phyloP scores from a whole-genome alignment of 352 stramenopile species.

The Paralagenidium karlingii region DNA sequence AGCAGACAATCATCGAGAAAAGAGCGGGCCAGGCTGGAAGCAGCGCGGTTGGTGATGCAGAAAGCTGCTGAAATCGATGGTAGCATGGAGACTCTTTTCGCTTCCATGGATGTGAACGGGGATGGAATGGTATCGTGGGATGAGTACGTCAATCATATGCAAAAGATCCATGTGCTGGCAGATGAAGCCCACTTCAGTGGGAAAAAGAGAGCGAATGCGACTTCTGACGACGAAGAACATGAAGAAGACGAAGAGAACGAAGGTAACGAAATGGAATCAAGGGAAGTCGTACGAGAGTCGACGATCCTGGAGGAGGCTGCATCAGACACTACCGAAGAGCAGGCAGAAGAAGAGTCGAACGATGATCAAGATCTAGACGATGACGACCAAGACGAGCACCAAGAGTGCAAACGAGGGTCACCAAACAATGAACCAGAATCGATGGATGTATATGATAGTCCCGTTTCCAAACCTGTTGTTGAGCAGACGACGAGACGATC shows the following conservation, averaged over 20 bases:
- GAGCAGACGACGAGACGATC: too few relatives aligned
- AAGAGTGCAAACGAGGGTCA: background rate
- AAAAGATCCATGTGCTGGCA: conserved; percentile 24
- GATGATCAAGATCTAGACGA: too few relatives aligned
- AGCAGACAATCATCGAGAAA: too few relatives aligned
- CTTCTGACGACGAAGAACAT: conserved; percentile 2
- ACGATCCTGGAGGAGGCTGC: background rate
- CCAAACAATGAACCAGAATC: background rate
- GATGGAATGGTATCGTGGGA: conserved; percentile 38
- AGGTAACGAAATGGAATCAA: background rate
- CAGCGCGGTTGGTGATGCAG: conserved; percentile 14
- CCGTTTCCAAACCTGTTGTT: too few relatives aligned
- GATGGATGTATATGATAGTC: too few relatives aligned
- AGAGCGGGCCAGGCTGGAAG: too few relatives aligned
- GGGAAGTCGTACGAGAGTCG: background rate
- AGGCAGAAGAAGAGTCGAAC: too few relatives aligned
- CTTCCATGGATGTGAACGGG: conserved; percentile 30
- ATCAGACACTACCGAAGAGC: too few relatives aligned
- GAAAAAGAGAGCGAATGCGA: background rate
- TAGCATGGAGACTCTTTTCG: conserved; percentile 28
- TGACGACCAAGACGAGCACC: background rate
- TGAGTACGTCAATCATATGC: conserved; percentile 34
- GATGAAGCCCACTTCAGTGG: conserved; percentile 10
- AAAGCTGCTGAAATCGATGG: conserved; percentile 22
- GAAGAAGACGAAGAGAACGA: conserved; percentile 1